Evolutionary conservation across 768 basidiomycete genomes (phyloP).

Genomic region (Mycena epipterygia): DNA sequence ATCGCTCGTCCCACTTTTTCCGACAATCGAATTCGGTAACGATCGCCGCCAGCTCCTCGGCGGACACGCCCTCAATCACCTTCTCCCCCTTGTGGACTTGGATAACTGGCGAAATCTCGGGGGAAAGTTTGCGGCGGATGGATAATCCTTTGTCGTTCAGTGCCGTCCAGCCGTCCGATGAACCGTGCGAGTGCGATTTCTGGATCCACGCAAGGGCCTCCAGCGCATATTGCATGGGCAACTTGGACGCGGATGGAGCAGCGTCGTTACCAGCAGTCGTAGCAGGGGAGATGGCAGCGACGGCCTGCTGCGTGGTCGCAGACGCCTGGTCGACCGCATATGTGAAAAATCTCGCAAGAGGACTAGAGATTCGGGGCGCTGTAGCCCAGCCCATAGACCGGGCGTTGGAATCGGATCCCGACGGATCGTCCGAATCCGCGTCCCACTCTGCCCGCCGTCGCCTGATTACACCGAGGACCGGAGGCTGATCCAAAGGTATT

Average conservation of each 20-base stretch:
- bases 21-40: conserved; percentile 79
- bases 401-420: conserved; percentile 33
- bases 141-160: conserved; percentile 83
- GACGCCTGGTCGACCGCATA: conserved; percentile 82
- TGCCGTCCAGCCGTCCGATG: conserved; percentile 78
- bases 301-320: conserved; percentile 80
- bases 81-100: conserved; percentile 91
- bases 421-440: conserved; percentile 56
- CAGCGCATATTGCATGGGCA: conserved; percentile 85
- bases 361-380: conserved; percentile 77
- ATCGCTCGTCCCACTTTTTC: conserved; percentile 89
- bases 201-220: conserved; percentile 88
- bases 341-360: conserved; percentile 79
- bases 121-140: conserved; percentile 80
- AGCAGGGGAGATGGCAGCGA: conserved; percentile 80
- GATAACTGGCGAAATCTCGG: conserved; percentile 83
- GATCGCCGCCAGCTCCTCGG: conserved; percentile 88
- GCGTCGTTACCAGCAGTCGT: conserved; percentile 55
- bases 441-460: conserved; percentile 82
- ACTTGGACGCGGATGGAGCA: conserved; percentile 67
- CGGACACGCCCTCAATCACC: conserved; percentile 93
- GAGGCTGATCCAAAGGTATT: conserved; percentile 94
- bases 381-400: conserved; percentile 62
- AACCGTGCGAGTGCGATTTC: conserved; percentile 71
- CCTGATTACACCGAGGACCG: conserved; percentile 79